phyloP scores from a whole-genome alignment of 148 eudicot species.

The Vaccinium vitisidaea region DNA sequence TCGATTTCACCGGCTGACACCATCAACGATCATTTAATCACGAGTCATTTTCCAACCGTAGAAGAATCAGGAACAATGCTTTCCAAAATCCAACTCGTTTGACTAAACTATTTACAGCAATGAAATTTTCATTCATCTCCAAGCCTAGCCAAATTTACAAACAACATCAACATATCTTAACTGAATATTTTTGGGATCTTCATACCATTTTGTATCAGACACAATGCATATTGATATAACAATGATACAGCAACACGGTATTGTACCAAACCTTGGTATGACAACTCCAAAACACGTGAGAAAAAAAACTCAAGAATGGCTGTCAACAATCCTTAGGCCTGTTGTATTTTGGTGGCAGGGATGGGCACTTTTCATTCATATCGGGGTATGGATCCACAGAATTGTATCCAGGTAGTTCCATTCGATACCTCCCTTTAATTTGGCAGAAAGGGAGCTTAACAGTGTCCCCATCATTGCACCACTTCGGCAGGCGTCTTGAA shows the following conservation, averaged over 20 bases:
- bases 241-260: constrained; percentile 2
- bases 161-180: constrained; percentile 10
- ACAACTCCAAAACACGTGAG: background rate
- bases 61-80: background rate
- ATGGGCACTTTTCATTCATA: constrained; percentile 89
- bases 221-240: constrained; percentile 13
- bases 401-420: constrained; percentile 92
- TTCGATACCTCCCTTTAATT: constrained; percentile 79
- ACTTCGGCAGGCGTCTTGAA: constrained; percentile 76
- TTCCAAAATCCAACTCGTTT: background rate
- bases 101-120: constrained; percentile 3
- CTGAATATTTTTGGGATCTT: background rate
- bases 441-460: constrained; percentile 87
- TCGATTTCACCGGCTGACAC: background rate
- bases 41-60: background rate
- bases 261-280: background rate
- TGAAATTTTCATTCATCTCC: constrained; percentile 11
- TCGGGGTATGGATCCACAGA: constrained; percentile 70
- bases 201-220: background rate
- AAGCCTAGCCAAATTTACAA: constrained; percentile 21
- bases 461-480: constrained; percentile 85
- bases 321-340: constrained; percentile 62
- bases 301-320: background rate
- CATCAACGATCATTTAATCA: background rate
- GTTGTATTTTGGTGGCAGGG: constrained; percentile 74